Evolutionary conservation across 1,284 basidiomycete genomes (phyloP).

Genomic region (Cystobasidium pallidum): DNA sequence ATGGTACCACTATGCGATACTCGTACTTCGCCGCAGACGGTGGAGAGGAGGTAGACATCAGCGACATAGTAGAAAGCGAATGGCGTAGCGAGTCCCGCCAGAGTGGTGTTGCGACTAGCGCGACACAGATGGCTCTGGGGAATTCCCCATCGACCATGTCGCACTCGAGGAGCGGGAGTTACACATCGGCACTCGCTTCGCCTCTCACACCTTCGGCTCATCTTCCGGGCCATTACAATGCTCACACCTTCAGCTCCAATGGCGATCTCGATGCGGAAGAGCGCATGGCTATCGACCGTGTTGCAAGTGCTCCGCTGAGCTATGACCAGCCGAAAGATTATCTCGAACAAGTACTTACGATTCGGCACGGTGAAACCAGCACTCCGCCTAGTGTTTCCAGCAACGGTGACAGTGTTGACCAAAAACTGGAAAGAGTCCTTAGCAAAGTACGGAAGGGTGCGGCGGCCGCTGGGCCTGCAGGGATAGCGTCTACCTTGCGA

Average conservation of each 20-base stretch:
- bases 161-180: constrained; percentile 28
- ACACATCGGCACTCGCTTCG: constrained; percentile 45
- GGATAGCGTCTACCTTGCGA: constrained; percentile 45
- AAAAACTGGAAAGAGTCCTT: constrained; percentile 76
- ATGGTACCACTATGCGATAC: constrained; percentile 72
- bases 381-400: constrained; percentile 59
- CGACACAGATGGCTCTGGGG: not conserved
- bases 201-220: constrained; percentile 46
- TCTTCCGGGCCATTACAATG: constrained; percentile 40
- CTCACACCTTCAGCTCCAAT: not conserved
- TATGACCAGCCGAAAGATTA: constrained; percentile 53
- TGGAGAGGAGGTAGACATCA: constrained; percentile 80
- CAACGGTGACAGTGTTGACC: constrained; percentile 63
- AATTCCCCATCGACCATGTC: constrained; percentile 11
- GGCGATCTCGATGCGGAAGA: constrained; percentile 37
- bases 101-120: constrained; percentile 15
- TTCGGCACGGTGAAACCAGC: constrained; percentile 65
- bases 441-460: constrained; percentile 61
- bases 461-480: not conserved
- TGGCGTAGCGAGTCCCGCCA: constrained; percentile 61
- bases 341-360: constrained; percentile 42
- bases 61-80: constrained; percentile 85
- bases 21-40: constrained; percentile 86
- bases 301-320: constrained; percentile 13
- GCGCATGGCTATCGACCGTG: constrained; percentile 16